Conservation (phyloP, 768 basidiomycete species). For the Candolleomyces eurysporus region DNA sequence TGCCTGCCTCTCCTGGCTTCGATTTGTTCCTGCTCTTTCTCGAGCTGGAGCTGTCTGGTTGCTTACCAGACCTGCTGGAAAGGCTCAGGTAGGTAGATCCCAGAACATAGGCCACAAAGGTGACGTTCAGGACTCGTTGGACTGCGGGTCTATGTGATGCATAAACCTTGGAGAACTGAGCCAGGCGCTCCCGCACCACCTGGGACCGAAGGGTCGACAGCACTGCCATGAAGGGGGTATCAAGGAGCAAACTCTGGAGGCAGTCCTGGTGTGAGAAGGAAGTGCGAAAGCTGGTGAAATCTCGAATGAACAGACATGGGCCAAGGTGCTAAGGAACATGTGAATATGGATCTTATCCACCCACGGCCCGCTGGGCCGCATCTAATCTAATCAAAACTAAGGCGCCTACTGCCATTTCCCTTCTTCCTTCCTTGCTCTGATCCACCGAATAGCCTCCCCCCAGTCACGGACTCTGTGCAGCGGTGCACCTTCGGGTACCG, state of each 20-base stretch:
- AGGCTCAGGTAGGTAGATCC: constrained; percentile 60
- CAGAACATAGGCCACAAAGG: constrained; percentile 72
- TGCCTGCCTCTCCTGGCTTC: constrained; percentile 27
- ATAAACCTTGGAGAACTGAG: constrained; percentile 53
- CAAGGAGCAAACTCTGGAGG: background rate
- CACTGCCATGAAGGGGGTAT: constrained; percentile 23
- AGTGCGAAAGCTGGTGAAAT: background rate
- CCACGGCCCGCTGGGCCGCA: background rate
- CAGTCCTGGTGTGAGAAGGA: background rate
- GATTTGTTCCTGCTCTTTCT: constrained; percentile 37
- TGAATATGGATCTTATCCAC: background rate
- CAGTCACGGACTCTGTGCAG: constrained; percentile 60
- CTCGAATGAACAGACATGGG: background rate
- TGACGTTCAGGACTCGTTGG: constrained; percentile 66
- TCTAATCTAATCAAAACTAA: background rate
- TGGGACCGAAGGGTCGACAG: constrained; percentile 32
- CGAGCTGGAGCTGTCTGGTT: constrained; percentile 24
- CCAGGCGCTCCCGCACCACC: constrained; percentile 35
- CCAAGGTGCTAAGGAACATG: background rate
- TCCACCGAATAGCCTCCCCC: constrained; percentile 53
- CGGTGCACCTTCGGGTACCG: constrained; percentile 47
- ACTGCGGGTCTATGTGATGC: constrained; percentile 62
- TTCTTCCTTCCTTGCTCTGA: constrained; percentile 28
- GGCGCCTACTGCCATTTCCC: constrained; percentile 1
- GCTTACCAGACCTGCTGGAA: constrained; percentile 37